These are phyloP conservation scores for Medicago ruthenica DNA, from an alignment of 306 rosid species.

Conservation along the genomic window DNA sequence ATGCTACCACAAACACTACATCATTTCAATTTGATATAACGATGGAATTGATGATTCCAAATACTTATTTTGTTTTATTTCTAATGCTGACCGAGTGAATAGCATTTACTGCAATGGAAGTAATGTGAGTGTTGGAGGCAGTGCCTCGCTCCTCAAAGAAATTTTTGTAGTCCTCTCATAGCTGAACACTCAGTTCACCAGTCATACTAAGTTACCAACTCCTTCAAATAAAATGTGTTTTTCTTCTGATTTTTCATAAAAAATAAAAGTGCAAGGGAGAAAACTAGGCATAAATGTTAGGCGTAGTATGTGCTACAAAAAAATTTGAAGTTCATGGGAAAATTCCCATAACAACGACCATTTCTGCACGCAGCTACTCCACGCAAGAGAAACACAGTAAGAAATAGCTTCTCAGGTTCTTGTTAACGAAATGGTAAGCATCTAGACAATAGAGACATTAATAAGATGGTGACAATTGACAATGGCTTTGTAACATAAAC, in stretches of 20 bases:
- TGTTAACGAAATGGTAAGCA: slow-evolving; percentile 29
- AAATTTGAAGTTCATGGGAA: background rate
- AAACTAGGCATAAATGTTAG: background rate
- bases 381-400: background rate
- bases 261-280: background rate
- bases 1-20: background rate
- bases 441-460: slow-evolving; percentile 11
- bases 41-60: background rate
- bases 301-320: background rate
- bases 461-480: background rate
- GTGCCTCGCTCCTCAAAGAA: background rate
- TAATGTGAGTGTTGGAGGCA: background rate
- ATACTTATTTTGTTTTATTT: background rate
- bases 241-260: background rate
- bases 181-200: background rate
- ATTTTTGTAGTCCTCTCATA: background rate
- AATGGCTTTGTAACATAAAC: slow-evolving; percentile 13
- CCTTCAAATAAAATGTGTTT: background rate
- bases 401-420: slow-evolving; percentile 17
- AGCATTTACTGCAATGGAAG: slow-evolving; percentile 23
- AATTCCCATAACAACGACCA: background rate
- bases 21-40: slow-evolving; percentile 6
- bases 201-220: background rate
- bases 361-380: slow-evolving; percentile 5
- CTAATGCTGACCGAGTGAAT: background rate